phyloP scores from a whole-genome alignment of 2,329 filamentous ascomycete species.

The Sphaerostilbella broomeana region DNA sequence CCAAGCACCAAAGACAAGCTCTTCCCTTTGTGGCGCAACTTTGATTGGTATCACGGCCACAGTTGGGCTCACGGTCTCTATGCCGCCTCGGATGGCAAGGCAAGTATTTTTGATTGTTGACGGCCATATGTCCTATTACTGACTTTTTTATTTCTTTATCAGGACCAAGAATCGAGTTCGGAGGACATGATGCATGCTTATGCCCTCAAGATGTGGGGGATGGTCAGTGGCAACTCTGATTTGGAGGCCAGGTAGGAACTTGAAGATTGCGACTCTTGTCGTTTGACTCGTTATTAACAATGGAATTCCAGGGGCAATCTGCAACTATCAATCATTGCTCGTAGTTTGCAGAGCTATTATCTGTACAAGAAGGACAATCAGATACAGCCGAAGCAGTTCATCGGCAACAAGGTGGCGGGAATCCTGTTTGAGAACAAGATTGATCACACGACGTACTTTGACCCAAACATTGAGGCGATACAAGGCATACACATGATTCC shows the following conservation, averaged over 20 bases:
- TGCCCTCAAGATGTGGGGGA: conserved; percentile 91
- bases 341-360: conserved; percentile 74
- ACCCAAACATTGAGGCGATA: conserved; percentile 63
- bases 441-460: conserved; percentile 89
- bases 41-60: conserved; percentile 94
- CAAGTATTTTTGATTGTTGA: no score
- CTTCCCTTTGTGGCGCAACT: conserved; percentile 76
- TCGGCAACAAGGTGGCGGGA: conserved; percentile 66
- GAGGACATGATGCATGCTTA: conserved; percentile 87
- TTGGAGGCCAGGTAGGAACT: conserved; percentile 63
- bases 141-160: no score
- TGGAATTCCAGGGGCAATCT: conserved; percentile 71
- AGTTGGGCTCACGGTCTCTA: conserved; percentile 83
- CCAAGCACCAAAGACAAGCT: conserved; percentile 61
- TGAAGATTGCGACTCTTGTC: neutral
- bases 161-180: conserved; percentile 76
- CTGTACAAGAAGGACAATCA: conserved; percentile 66
- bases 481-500: conserved; percentile 81
- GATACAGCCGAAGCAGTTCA: conserved; percentile 67
- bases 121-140: no score
- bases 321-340: conserved; percentile 71
- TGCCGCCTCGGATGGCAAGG: conserved; percentile 65
- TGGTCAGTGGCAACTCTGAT: conserved; percentile 63
- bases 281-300: conserved; percentile 1
- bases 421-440: conserved; percentile 92